Evolutionary conservation across 768 basidiomycete genomes (phyloP).

Genomic region (Coprinopsis strossmayeri): DNA sequence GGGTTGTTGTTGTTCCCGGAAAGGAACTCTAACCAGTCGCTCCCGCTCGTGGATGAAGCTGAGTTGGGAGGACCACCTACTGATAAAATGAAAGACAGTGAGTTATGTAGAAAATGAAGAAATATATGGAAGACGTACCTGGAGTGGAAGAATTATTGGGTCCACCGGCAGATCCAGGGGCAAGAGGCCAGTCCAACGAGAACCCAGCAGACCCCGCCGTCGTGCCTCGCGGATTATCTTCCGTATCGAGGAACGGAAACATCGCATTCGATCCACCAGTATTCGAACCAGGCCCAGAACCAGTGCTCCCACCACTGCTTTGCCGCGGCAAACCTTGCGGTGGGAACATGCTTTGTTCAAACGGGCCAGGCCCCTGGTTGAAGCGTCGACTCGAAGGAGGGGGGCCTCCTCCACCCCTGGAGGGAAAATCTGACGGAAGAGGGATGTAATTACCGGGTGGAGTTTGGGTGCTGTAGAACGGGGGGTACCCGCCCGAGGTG

Average conservation of each 20-base stretch:
- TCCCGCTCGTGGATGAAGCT: slow-evolving; percentile 11
- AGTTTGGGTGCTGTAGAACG: slow-evolving; percentile 13
- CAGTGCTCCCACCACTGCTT: too few relatives aligned
- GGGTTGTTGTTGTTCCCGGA: slow-evolving; percentile 18
- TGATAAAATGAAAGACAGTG: background rate
- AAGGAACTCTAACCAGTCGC: slow-evolving; percentile 27
- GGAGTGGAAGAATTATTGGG: slow-evolving; percentile 13
- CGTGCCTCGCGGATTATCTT: background rate
- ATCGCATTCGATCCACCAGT: too few relatives aligned
- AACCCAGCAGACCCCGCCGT: slow-evolving; percentile 13
- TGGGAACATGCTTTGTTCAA: background rate
- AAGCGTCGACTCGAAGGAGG: too few relatives aligned
- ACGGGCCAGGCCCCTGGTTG: background rate
- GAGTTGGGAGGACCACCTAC: slow-evolving; percentile 13
- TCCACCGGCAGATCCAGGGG: slow-evolving; percentile 8
- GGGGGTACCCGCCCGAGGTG: slow-evolving; percentile 14
- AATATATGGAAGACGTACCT: slow-evolving; percentile 12
- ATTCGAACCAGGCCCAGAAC: too few relatives aligned
- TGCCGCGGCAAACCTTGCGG: slow-evolving; percentile 5
- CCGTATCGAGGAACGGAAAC: slow-evolving; percentile 21
- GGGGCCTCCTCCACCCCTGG: too few relatives aligned
- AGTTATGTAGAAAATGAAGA: background rate
- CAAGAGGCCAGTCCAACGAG: slow-evolving; percentile 30
- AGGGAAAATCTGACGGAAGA: slow-evolving; percentile 23
- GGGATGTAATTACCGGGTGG: slow-evolving; percentile 25